Base-by-base conservation (phyloP, 305 asterid species). In the Fraxinus angustifolia region DNA sequence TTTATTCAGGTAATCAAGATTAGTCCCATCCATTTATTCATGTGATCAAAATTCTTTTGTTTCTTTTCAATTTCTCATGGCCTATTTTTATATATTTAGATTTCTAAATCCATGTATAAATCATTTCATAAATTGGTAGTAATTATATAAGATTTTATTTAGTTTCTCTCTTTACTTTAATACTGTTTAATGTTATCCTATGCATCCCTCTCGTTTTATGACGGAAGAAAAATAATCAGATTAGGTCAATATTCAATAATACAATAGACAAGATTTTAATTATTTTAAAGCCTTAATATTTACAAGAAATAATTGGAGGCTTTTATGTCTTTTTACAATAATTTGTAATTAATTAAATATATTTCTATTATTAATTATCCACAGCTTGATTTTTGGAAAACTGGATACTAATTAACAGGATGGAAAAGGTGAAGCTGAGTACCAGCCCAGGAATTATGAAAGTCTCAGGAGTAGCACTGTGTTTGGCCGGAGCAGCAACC, bases 401-500 rank as follows among this genome's bases (percentile, higher is more conserved):
- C 4, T 60, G 70, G 70, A 58, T 35, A 23, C 3, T 8, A 65
- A 4, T 14, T 11, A 50, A 31, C 89, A 95, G 99, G 84, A 85
- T 92, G 94, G 99, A 95, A 86, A 89, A 65, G 60, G 84, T 91
- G 80, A 91, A 91, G 73, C 56, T 92, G 53, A 88, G 86, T 87
- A 86, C 84, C 28, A 76, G 85, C 31, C 77, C 88, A 0, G 98
- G 99, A 34, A 83, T 93, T 21, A 81, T 88, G 87, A 95, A 93
- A 83, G 73, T 90, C 19, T 83, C 82, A 6, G 98, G 99, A 31
- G 88, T 95, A 36, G 76, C 84, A n/a, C 82, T 93, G 0, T 92
- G 97, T 85, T 76, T 92, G 6, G 94, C 90, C 48, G 99, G 99
- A 80, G 92, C 88, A 19, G 92, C 84, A 48, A 91, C 90, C 30